These are phyloP conservation scores for Paraphaeosphaeria sporulosa DNA, from an alignment of 2,329 filamentous ascomycete species.

Conservation along the genomic window DNA sequence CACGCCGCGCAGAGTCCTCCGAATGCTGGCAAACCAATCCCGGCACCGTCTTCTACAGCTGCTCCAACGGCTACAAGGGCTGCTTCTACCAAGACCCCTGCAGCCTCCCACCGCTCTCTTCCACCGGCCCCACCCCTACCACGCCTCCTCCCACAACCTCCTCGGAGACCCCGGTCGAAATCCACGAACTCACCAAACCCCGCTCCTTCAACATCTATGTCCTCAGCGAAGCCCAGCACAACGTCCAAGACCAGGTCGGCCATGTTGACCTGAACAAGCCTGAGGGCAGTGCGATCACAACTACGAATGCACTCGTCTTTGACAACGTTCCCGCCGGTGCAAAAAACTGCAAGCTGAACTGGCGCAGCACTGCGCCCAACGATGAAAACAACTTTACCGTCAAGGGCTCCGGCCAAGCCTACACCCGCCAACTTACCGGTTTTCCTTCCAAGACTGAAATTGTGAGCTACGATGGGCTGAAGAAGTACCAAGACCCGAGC, in stretches of 20 bases:
- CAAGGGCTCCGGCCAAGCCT: slow-evolving; percentile 6
- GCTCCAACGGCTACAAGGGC: slow-evolving; percentile 15
- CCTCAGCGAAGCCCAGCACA: slow-evolving; percentile 3
- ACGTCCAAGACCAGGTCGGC: slow-evolving; percentile 8
- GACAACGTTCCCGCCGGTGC: slow-evolving; percentile 16
- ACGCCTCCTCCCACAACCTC: neutral
- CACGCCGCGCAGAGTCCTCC: slow-evolving; percentile 1
- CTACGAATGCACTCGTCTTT: slow-evolving; percentile 17
- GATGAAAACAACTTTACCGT: slow-evolving; percentile 10
- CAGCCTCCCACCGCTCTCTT: neutral
- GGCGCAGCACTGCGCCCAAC: slow-evolving; percentile 5
- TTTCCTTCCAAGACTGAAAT: slow-evolving; percentile 8
- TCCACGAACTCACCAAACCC: slow-evolving; percentile 6
- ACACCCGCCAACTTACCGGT: slow-evolving; percentile 8
- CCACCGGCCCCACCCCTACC: neutral
- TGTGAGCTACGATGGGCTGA: slow-evolving; percentile 4
- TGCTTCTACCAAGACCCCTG: slow-evolving; percentile 13
- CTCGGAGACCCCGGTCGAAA: neutral
- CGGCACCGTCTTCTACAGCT: slow-evolving; percentile 14
- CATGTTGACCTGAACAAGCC: slow-evolving; percentile 19
- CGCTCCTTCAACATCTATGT: slow-evolving; percentile 19
- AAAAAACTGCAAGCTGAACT: slow-evolving; percentile 15
- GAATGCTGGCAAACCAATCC: slow-evolving; percentile 7
- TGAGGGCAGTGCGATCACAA: neutral
- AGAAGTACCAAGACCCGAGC: neutral